phyloP scores from a whole-genome alignment of 2,329 filamentous ascomycete species.

The Ceratocystis eucalypticola region DNA sequence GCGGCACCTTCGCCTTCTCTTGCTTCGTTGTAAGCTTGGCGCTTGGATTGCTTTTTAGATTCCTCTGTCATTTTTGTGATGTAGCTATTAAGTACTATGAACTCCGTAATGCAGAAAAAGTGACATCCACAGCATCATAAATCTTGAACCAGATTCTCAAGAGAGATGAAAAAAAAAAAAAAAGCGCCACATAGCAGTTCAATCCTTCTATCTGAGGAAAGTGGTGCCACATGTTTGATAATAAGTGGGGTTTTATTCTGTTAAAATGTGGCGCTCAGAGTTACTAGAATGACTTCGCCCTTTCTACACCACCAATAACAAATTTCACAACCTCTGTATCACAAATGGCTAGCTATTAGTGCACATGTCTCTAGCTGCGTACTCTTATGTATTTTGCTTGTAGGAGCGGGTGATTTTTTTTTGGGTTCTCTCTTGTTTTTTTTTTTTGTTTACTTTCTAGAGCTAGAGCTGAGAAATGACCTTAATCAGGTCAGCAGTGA shows the following conservation, averaged over 20 bases:
- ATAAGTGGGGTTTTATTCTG: not conserved
- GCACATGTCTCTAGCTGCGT: not conserved
- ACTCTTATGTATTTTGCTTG: not conserved
- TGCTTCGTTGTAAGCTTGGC: conserved; percentile 46
- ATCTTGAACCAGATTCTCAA: not conserved
- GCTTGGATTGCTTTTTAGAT: conserved; percentile 48
- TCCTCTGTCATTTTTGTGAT: conserved; percentile 23
- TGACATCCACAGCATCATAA: not conserved
- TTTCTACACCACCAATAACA: not conserved
- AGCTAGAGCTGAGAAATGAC: conserved; percentile 65
- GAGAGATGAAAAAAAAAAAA: not conserved
- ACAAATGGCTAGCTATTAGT: not conserved
- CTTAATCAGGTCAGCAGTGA: conserved; percentile 86
- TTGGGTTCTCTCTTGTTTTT: not conserved
- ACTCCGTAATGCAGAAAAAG: not conserved
- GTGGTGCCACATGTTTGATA: not conserved
- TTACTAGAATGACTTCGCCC: not conserved
- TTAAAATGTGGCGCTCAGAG: not conserved
- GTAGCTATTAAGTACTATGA: conserved; percentile 2
- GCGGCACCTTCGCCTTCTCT: conserved; percentile 32
- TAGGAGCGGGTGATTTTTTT: not conserved
- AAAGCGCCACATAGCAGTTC: not conserved
- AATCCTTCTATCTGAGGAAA: conserved; percentile 8
- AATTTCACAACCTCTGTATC: not conserved
- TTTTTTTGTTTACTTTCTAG: conserved; percentile 23